Base-by-base conservation (phyloP, 2,329 filamentous ascomycete species). In the Calonectria henricotiae region DNA sequence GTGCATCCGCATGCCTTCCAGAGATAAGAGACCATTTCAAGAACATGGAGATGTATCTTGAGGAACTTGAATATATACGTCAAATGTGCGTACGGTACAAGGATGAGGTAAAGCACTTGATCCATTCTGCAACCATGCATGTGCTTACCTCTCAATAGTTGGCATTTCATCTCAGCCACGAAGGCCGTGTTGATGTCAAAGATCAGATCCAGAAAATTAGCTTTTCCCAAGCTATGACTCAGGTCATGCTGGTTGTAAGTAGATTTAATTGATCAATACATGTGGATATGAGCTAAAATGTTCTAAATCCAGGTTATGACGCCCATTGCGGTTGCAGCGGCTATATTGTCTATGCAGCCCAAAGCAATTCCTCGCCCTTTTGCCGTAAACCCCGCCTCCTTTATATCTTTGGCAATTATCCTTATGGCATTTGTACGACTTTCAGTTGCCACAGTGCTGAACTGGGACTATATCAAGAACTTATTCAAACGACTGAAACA, bases 281-380 rank as follows among this genome's bases (percentile, higher is more conserved):
- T 17, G 2, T 11, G 6, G 1, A n/a, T 20, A 1, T 7, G 20
- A 5, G 2, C 20, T 5, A 7, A 30, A 0, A 54, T 2, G 5
- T 3, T 15, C 23, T 37, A 13, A 37, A 23, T n/a, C 0, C 27
- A 54, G 49, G 1, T 37, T 5, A 4, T 54, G 25, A 13, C n/a
- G n/a, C 49, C 49, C 3, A 9, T 54, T 17, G 5, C 49, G 4
- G 20, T 9, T 6, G 30, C 49, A 9, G 49, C 49, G 32, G 11
- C 30, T 11, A 23, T 54, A 5, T 7, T 54, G 30, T 54, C 49
- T 17, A 54, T 54, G 49, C 30, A 54, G n/a, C 49, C 49, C 9
- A 20, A 11, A 1, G 30, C 49, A 2, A 54, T 54, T 6, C 49
- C 49, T n/a, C n/a, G 3, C 13, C 30, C 9, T 3, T 54, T 20